Conservation (phyloP, 2,329 filamentous ascomycete species). For the Magnaporthales sp. region DNA sequence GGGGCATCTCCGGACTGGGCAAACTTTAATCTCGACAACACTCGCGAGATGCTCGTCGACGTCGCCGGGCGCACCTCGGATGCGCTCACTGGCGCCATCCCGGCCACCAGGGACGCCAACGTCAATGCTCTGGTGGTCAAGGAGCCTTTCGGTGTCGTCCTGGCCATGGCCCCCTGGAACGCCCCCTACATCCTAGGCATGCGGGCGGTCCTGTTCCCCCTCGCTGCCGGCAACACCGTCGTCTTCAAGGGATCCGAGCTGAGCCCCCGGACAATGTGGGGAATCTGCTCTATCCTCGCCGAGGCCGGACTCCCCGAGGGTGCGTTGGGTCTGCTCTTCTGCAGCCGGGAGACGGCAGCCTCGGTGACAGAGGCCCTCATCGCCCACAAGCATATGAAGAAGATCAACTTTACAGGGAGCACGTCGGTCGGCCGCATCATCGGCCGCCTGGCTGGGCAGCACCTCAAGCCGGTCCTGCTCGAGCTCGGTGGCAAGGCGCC, state of each 20-base stretch:
- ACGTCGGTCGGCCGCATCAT: conserved; percentile 68
- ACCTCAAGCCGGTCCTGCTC: conserved; percentile 71
- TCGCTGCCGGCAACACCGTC: conserved; percentile 71
- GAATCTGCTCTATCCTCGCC: conserved; percentile 53
- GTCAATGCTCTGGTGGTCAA: conserved; percentile 56
- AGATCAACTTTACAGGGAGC: conserved; percentile 81
- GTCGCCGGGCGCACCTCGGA: conserved; percentile 29
- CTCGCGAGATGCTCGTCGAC: conserved; percentile 30
- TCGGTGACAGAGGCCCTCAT: conserved; percentile 61
- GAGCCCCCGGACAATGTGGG: conserved; percentile 54
- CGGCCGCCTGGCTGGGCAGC: conserved; percentile 57
- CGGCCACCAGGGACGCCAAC: conserved; percentile 15
- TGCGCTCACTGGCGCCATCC: conserved; percentile 18
- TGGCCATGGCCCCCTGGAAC: conserved; percentile 77
- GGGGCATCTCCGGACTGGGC: conserved; percentile 29
- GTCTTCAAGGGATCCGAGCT: conserved; percentile 66
- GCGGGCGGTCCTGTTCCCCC: conserved; percentile 49
- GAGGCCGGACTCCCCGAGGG: conserved; percentile 71
- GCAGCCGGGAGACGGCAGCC: conserved; percentile 56
- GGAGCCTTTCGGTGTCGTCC: conserved; percentile 71
- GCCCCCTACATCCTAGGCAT: conserved; percentile 46
- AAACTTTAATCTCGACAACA: conserved; percentile 28
- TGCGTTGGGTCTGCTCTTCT: conserved; percentile 63
- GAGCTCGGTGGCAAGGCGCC: conserved; percentile 79
- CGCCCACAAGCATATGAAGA: conserved; percentile 57